Percentiles rank a stretch among this genome's conserved stretches.
phyloP scores from a whole-genome alignment of 768 basidiomycete genomes.

The Russula emetica region DNA sequence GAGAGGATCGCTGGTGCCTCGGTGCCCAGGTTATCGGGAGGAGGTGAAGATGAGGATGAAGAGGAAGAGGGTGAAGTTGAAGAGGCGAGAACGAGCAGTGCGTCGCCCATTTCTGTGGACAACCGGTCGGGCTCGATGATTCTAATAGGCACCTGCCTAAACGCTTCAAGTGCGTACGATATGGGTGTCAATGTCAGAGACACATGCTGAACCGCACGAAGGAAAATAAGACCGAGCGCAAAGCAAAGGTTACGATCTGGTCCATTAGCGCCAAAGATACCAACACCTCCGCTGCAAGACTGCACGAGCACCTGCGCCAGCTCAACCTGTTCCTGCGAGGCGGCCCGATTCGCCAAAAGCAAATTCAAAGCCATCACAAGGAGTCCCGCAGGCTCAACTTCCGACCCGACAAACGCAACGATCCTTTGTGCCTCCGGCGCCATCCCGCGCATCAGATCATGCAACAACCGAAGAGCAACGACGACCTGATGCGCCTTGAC shows the following conservation, averaged over 20 bases:
- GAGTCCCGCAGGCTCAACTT: slow-evolving; percentile 41
- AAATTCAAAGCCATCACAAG: slow-evolving; percentile 43
- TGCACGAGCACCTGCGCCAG: slow-evolving; percentile 37
- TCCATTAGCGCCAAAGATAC: slow-evolving; percentile 24
- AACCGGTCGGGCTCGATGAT: slow-evolving; percentile 25
- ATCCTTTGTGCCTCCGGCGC: slow-evolving; percentile 42
- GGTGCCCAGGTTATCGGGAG: slow-evolving; percentile 17
- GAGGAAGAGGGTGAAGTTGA: slow-evolving; percentile 21
- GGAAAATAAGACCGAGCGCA: slow-evolving; percentile 29
- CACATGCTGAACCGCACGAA: slow-evolving; percentile 31
- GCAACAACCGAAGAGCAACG: slow-evolving; percentile 47
- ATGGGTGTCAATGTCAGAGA: slow-evolving; percentile 7
- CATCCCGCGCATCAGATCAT: slow-evolving; percentile 41
- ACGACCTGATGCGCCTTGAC: slow-evolving; percentile 48
- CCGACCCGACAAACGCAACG: slow-evolving; percentile 39
- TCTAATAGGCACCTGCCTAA: slow-evolving; percentile 19
- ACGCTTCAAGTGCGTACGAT: slow-evolving; percentile 20
- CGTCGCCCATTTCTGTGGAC: slow-evolving; percentile 39
- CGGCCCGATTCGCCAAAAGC: slow-evolving; percentile 47
- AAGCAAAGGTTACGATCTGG: slow-evolving; percentile 33
- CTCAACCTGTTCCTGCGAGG: slow-evolving; percentile 43
- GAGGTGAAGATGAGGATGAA: slow-evolving; percentile 22
- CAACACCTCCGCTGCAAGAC: slow-evolving; percentile 14
- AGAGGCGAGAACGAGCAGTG: slow-evolving; percentile 33
- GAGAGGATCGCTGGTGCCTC: slow-evolving; percentile 40